Conservation (phyloP, 2,329 filamentous ascomycete species). For the Colletotrichum cereale region DNA sequence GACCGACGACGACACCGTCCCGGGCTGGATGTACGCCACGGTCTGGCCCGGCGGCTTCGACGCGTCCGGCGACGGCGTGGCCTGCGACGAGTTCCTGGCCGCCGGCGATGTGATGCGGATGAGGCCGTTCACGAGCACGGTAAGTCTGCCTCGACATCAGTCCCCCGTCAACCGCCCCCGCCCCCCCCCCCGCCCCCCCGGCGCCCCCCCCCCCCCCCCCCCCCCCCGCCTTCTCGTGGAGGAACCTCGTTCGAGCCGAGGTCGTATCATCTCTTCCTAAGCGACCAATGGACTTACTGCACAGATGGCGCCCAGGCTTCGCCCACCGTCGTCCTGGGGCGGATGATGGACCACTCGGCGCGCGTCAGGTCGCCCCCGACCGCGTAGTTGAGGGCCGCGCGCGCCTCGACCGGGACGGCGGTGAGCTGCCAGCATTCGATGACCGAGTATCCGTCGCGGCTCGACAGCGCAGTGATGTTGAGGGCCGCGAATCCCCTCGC, state of each 20-base stretch:
- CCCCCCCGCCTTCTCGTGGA: too few species aligned
- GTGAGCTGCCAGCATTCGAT: constrained; percentile 61
- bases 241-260: neutral
- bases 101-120: constrained; percentile 49
- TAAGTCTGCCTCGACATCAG: constrained; percentile 42
- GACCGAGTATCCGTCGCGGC: constrained; percentile 52
- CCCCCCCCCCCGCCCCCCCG: too few species aligned
- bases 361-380: constrained; percentile 46
- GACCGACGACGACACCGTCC: constrained; percentile 47
- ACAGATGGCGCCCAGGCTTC: constrained; percentile 51
- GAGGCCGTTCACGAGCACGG: constrained; percentile 49
- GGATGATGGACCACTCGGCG: constrained; percentile 49
- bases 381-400: constrained; percentile 48
- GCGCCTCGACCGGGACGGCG: constrained; percentile 43
- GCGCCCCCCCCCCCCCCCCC: too few species aligned
- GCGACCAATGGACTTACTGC: constrained; percentile 43
- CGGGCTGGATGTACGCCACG: constrained; percentile 49
- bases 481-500: constrained; percentile 42
- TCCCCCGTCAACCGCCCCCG: too few species aligned
- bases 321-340: constrained; percentile 47
- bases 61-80: constrained; percentile 1
- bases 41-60: constrained; percentile 26
- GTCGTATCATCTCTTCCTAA: too few species aligned
- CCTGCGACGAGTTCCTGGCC: constrained; percentile 38
- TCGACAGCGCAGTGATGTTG: constrained; percentile 57